These are phyloP conservation scores for Hemisphaericaspora subhashii DNA, from an alignment of 1,139 yeast species.

Conservation along the genomic window DNA sequence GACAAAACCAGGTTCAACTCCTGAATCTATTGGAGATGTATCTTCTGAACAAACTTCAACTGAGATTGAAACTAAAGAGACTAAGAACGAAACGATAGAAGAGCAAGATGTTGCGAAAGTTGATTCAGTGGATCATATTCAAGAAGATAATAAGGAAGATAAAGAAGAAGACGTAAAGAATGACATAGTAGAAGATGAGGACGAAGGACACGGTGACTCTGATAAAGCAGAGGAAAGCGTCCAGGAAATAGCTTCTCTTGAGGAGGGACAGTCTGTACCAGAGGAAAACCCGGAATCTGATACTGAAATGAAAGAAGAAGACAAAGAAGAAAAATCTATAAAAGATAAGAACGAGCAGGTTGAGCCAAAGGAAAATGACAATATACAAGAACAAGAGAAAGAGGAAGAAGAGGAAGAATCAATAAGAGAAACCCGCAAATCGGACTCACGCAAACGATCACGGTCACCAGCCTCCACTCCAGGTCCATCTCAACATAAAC, in stretches of 20 bases:
- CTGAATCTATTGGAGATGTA: no score
- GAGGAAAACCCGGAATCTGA: no score
- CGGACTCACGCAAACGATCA: constrained; percentile 19
- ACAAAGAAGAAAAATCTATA: no score
- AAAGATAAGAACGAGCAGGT: constrained; percentile 9
- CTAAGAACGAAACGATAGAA: constrained; percentile 3
- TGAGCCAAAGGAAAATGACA: no score
- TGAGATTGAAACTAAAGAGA: constrained; percentile 1
- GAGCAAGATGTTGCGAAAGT: constrained; percentile 5
- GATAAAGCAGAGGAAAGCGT: no score
- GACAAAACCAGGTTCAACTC: no score
- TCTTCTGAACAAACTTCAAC: no score
- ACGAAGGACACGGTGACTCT: constrained; percentile 7
- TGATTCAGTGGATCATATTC: no score
- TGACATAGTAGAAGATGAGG: constrained; percentile 3
- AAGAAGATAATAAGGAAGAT: constrained; percentile 3
- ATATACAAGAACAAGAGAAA: constrained; percentile 6
- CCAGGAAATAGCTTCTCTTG: no score
- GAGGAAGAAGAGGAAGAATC: constrained; percentile 9
- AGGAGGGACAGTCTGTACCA: no score
- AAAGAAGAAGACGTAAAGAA: constrained; percentile 1
- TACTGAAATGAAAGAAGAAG: no score
- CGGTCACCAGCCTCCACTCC: constrained; percentile 26
- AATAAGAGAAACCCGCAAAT: constrained; percentile 5
- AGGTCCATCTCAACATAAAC: constrained; percentile 36